Base-by-base conservation (phyloP, 495 filamentous ascomycete genomes). In the Penicillium coffeae region DNA sequence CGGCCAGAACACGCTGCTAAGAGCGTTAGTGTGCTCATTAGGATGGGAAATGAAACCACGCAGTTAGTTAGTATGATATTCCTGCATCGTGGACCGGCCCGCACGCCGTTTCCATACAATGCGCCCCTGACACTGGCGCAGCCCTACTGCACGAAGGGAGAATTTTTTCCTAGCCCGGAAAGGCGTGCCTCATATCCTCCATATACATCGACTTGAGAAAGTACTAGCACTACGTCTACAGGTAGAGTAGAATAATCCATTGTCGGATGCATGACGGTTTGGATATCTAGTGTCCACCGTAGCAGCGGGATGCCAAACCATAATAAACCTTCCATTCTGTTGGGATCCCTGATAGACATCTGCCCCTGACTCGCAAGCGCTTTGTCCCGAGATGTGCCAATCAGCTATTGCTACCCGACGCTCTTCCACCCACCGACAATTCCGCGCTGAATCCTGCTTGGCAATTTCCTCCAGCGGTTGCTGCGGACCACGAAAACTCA, bases 31-130 rank as follows among this genome's bases (percentile, higher is more conserved):
- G 25, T 10, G 25, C 44, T 45, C 50, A 35, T 37, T 10, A 39
- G 37, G 33, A 30, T 30, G 25, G 25, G 52, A 62, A 46, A 9
- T 62, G 50, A 56, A 39, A 59, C 52, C 15, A n/a, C n/a, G 27
- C 47, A 56, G 55, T 21, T 22, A 51, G 51, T 51, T 32, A 9
- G 13, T 42, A 35, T 12, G 30, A 20, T 4, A 45, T 50, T 46
- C 43, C 51, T 48, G 45, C 51, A 43, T 51, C 37, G 32, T 53
- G 55, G 59, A 25, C 50, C 55, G 59, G 59, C 52, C 53, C 59
- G 55, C 32, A 16, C 34, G 41, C 58, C 51, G 37, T 27, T 38
- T 35, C 21, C 44, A 22, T 12, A 34, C 43, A 20, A 30, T 30
- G 25, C 10, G 25, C 25, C 10, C 18, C 32, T 33, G 16, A 21